Percentiles rank a stretch among this genome's conserved stretches.
Conservation (phyloP, 192 early-diverging fungal genomes). For the Mortierella hygrophila region DNA sequence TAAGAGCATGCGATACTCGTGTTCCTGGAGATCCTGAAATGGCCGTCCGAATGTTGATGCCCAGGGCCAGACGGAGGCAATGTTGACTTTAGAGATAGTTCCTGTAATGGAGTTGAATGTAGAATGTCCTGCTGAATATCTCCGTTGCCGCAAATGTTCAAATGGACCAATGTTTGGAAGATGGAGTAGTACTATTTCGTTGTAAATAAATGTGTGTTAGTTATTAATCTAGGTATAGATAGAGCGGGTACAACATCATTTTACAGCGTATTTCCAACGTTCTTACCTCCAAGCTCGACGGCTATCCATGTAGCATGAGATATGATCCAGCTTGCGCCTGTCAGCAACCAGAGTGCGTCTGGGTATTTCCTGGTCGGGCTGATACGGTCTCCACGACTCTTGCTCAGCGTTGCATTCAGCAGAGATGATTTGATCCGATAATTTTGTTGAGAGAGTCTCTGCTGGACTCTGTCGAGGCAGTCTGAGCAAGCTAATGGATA, state of each 20-base stretch:
- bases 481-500: slow-evolving; percentile 39
- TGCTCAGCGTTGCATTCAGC: slow-evolving; percentile 33
- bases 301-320: slow-evolving; percentile 8
- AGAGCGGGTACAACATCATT: not conserved
- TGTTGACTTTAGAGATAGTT: slow-evolving; percentile 3
- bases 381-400: slow-evolving; percentile 39
- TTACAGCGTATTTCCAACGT: not conserved
- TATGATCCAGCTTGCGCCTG: slow-evolving; percentile 17
- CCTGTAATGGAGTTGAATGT: not conserved
- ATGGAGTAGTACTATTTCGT: not conserved
- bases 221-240: too few relatives aligned
- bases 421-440: slow-evolving; percentile 39
- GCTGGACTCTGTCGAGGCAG: slow-evolving; percentile 41
- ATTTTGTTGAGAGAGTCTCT: slow-evolving; percentile 25
- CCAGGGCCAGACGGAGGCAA: slow-evolving; percentile 3
- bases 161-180: slow-evolving; percentile 2
- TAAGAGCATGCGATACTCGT: not conserved
- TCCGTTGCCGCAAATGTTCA: not conserved
- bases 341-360: slow-evolving; percentile 12
- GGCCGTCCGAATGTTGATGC: slow-evolving; percentile 9
- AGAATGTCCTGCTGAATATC: not conserved
- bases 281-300: slow-evolving; percentile 20
- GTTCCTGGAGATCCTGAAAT: not conserved
- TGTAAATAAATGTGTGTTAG: not conserved
- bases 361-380: slow-evolving; percentile 27